Conservation (phyloP, 2,329 filamentous ascomycete genomes). For the Phaeosphaeriaceae sp. region DNA sequence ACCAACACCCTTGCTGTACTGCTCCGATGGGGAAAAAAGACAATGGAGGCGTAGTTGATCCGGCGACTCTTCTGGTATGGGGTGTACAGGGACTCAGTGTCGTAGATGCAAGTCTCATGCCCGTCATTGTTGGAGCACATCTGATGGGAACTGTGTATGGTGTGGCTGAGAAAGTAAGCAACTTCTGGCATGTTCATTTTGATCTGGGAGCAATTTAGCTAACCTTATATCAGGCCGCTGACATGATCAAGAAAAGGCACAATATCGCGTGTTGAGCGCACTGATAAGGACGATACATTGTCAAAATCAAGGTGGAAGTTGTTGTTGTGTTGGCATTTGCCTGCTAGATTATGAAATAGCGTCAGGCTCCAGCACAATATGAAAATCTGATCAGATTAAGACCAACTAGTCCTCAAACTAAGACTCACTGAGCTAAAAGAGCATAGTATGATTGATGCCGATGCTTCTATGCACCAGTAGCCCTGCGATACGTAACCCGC, state of each 20-base stretch:
- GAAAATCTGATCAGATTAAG: too few species aligned
- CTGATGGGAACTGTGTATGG: slow-evolving; percentile 32
- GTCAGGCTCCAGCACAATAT: too few species aligned
- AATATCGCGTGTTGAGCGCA: background rate
- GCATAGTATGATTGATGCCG: too few species aligned
- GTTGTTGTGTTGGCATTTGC: background rate
- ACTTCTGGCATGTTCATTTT: background rate
- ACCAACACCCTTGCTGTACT: slow-evolving; percentile 24
- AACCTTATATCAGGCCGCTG: slow-evolving; percentile 18
- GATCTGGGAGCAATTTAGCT: background rate
- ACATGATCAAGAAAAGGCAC: slow-evolving; percentile 24
- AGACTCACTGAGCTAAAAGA: too few species aligned
- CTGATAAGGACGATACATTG: background rate
- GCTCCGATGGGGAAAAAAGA: slow-evolving; percentile 29
- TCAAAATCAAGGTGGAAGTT: background rate
- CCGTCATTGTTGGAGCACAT: slow-evolving; percentile 26
- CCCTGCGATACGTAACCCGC: background rate
- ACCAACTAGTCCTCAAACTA: too few species aligned
- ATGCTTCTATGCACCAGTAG: background rate
- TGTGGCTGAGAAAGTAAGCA: slow-evolving; percentile 19
- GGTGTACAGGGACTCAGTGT: slow-evolving; percentile 26
- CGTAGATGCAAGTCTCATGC: slow-evolving; percentile 33
- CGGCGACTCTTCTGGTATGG: slow-evolving; percentile 22
- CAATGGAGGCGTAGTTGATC: slow-evolving; percentile 24
- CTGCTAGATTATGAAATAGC: background rate